These are phyloP conservation scores for Colletotrichum zoysiae DNA, from an alignment of 2,329 filamentous ascomycete species.

Conservation along the genomic window DNA sequence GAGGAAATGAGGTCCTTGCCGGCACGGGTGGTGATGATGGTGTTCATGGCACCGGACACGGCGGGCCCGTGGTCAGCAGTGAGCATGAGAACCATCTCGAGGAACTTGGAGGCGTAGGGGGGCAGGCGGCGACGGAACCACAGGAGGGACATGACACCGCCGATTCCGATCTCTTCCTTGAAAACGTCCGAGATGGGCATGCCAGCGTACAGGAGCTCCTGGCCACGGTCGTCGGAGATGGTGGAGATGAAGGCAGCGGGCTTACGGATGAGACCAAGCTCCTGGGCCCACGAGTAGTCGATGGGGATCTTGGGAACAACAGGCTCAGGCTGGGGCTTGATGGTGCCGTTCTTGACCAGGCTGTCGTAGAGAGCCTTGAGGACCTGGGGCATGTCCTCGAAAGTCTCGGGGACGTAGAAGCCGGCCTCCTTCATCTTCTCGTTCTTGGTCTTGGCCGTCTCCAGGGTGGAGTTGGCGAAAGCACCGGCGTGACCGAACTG, in stretches of 20 bases:
- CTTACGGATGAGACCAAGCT: slow-evolving; percentile 99
- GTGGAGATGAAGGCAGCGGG: slow-evolving; percentile 99
- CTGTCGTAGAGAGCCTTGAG: slow-evolving; percentile 89
- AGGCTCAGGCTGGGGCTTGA: slow-evolving; percentile 89
- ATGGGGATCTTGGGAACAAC: slow-evolving; percentile 98
- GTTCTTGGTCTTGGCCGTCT: slow-evolving; percentile 98
- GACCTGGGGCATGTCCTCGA: slow-evolving; percentile 88
- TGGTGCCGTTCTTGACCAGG: slow-evolving; percentile 85
- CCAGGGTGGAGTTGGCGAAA: slow-evolving; percentile 98
- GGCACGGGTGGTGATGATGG: slow-evolving; percentile 99
- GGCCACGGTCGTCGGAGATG: slow-evolving; percentile 99
- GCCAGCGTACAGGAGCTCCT: slow-evolving; percentile 97
- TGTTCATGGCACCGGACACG: slow-evolving; percentile 99
- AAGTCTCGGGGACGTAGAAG: slow-evolving; percentile 94
- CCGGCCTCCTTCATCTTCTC: slow-evolving; percentile 95
- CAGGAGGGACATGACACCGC: slow-evolving; percentile 99
- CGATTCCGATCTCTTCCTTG: slow-evolving; percentile 98
- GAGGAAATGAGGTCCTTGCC: slow-evolving; percentile 98
- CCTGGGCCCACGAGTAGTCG: slow-evolving; percentile 99
- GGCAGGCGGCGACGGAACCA: slow-evolving; percentile 99
- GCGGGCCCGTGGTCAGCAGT: slow-evolving; percentile 99
- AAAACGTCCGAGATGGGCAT: slow-evolving; percentile 99
- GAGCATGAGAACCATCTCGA: slow-evolving; percentile 99
- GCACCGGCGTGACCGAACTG: slow-evolving; percentile 99
- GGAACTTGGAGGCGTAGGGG: slow-evolving; percentile 96